Evolutionary conservation across 2,329 filamentous ascomycete genomes (phyloP).

Genomic region (Blastomyces gilchristii): DNA sequence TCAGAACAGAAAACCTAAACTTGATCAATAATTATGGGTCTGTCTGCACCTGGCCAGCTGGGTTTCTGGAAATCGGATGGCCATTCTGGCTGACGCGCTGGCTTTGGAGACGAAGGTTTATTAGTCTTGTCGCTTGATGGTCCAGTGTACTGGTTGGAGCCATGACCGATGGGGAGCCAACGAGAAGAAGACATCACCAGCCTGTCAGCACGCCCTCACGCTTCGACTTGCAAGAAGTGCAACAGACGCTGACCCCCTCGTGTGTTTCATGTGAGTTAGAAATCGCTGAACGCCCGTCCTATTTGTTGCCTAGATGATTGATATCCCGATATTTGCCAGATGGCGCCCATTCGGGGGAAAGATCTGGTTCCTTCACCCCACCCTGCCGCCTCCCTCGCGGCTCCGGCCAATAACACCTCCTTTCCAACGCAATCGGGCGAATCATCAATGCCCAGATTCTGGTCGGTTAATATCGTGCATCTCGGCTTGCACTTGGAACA

Average conservation of each 20-base stretch:
- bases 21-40: background rate
- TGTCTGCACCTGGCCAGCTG: background rate
- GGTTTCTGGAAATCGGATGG: background rate
- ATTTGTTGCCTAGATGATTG: background rate
- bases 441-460: slow-evolving; percentile 17
- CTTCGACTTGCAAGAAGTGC: background rate
- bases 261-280: background rate
- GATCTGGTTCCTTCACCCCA: no score
- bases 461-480: slow-evolving; percentile 12
- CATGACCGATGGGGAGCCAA: background rate
- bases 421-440: slow-evolving; percentile 16
- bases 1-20: background rate
- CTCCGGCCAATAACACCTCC: slow-evolving; percentile 7
- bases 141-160: background rate
- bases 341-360: background rate
- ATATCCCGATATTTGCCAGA: background rate
- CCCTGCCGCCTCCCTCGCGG: slow-evolving; percentile 4
- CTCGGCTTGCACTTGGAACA: slow-evolving; percentile 9
- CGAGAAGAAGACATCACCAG: background rate
- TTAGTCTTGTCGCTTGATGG: background rate
- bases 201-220: background rate
- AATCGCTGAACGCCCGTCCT: background rate
- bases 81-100: background rate
- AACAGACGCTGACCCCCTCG: background rate
- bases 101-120: background rate